Percentiles rank a stretch among this genome's conserved stretches.
These are phyloP conservation scores for Inosperma sp. DNA, from an alignment of 768 basidiomycete species.

Conservation along the genomic window DNA sequence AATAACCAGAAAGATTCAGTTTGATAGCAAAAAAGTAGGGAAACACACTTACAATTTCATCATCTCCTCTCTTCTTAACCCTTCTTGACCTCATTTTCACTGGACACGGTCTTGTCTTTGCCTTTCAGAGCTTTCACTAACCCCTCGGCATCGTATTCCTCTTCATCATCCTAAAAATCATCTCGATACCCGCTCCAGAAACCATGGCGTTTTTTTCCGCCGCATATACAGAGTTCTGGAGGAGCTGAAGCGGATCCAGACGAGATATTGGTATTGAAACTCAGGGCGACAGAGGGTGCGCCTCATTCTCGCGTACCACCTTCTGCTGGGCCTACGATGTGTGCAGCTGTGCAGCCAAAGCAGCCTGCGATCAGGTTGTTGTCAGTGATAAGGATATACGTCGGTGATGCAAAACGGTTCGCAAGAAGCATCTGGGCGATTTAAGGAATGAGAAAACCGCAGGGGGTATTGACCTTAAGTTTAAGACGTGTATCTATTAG, in stretches of 20 bases:
- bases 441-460: no score
- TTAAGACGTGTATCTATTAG: no score
- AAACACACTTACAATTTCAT: slow-evolving; percentile 61
- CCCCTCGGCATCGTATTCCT: slow-evolving; percentile 34
- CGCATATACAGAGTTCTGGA: slow-evolving; percentile 46
- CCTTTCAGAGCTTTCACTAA: slow-evolving; percentile 46
- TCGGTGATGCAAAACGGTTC: no score
- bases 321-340: slow-evolving; percentile 79
- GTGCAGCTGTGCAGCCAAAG: slow-evolving; percentile 76
- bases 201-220: slow-evolving; percentile 55
- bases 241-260: slow-evolving; percentile 16
- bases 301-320: slow-evolving; percentile 48
- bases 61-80: slow-evolving; percentile 61
- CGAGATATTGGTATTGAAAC: no score
- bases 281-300: slow-evolving; percentile 18
- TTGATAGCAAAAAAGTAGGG: background rate
- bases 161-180: slow-evolving; percentile 41
- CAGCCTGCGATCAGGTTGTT: slow-evolving; percentile 73
- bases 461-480: no score
- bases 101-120: slow-evolving; percentile 57
- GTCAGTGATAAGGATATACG: no score
- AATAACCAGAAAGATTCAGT: background rate
- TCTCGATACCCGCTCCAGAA: slow-evolving; percentile 73
- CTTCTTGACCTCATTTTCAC: slow-evolving; percentile 64
- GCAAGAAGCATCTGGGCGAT: no score